A percentile compares a stretch with the other conserved stretches of the same genome.
Evolutionary conservation across 352 stramenopile species (phyloP).

Genomic region (Plasmopara muralis): DNA sequence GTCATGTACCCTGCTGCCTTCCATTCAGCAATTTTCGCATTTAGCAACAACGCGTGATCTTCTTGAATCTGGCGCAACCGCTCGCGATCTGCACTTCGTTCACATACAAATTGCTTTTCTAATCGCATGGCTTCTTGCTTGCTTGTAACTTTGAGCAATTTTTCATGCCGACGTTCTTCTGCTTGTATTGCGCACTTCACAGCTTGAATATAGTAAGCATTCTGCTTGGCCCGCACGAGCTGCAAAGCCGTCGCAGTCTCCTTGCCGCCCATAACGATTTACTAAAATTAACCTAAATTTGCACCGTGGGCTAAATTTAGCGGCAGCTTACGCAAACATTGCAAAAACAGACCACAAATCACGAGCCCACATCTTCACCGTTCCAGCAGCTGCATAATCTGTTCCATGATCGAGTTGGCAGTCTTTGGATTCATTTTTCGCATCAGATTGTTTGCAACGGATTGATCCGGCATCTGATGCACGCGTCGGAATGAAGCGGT

Average conservation of each 20-base stretch:
- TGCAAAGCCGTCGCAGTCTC: conserved; percentile 9
- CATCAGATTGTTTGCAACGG: conserved; percentile 34
- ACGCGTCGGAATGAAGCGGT: conserved; percentile 27
- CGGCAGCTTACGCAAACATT: too few relatives aligned
- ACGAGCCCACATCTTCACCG: too few relatives aligned
- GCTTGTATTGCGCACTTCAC: conserved; percentile 45
- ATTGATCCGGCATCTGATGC: conserved; percentile 24
- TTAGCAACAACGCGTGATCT: conserved; percentile 45
- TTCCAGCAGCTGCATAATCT: conserved; percentile 5
- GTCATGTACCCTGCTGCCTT: conserved; percentile 26
- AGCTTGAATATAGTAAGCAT: conserved; percentile 44
- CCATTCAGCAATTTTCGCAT: conserved; percentile 49
- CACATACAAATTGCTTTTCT: conserved; percentile 46
- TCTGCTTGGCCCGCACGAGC: conserved; percentile 8
- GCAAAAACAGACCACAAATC: too few relatives aligned
- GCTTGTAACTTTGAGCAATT: conserved; percentile 29
- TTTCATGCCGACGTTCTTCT: conserved; percentile 43
- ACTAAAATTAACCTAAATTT: too few relatives aligned
- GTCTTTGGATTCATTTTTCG: conserved; percentile 66
- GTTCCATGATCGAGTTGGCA: conserved; percentile 41
- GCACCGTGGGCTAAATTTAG: too few relatives aligned
- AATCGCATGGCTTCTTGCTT: conserved; percentile 40
- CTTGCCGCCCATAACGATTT: not conserved
- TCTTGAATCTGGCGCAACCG: conserved; percentile 53
- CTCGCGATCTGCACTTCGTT: conserved; percentile 41